Evolutionary conservation across 768 basidiomycete species (phyloP).

Genomic region (Agaricus bisporus): DNA sequence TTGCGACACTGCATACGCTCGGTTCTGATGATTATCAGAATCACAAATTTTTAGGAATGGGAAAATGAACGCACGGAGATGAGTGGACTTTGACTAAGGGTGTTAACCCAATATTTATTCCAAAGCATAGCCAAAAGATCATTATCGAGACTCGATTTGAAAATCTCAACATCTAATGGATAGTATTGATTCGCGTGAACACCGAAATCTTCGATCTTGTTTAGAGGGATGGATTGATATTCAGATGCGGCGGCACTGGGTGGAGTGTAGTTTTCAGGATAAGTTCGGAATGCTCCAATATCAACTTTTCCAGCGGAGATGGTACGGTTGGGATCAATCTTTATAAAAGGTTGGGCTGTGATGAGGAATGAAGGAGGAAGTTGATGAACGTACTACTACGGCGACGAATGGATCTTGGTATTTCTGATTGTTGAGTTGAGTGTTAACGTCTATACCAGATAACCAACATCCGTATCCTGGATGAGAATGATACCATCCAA

Average conservation of each 20-base stretch:
- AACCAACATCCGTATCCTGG: slow-evolving; percentile 99
- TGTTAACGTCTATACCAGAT: slow-evolving; percentile 97
- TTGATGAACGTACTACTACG: slow-evolving; percentile 68
- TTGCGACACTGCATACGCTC: slow-evolving; percentile 90
- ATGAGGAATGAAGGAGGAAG: background rate
- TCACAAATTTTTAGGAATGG: background rate
- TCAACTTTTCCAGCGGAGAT: slow-evolving; percentile 98
- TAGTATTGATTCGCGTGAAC: slow-evolving; percentile 98
- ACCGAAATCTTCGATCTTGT: slow-evolving; percentile 98
- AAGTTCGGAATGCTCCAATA: slow-evolving; percentile 98
- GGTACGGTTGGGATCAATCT: slow-evolving; percentile 98
- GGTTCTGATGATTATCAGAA: slow-evolving; percentile 53
- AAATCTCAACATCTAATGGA: slow-evolving; percentile 88
- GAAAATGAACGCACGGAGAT: slow-evolving; percentile 63
- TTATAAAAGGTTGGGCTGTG: background rate
- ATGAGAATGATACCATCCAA: slow-evolving; percentile 99
- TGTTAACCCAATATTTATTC: slow-evolving; percentile 99
- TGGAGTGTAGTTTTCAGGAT: slow-evolving; percentile 92
- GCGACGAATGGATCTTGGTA: slow-evolving; percentile 97
- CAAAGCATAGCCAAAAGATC: slow-evolving; percentile 86
- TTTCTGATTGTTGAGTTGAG: slow-evolving; percentile 92
- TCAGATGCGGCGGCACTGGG: slow-evolving; percentile 64
- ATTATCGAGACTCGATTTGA: slow-evolving; percentile 86
- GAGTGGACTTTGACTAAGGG: slow-evolving; percentile 86
- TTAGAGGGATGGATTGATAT: slow-evolving; percentile 94